Base-by-base conservation (phyloP, 257 asterid genomes). In the Nicotiana tomentosiformis region DNA sequence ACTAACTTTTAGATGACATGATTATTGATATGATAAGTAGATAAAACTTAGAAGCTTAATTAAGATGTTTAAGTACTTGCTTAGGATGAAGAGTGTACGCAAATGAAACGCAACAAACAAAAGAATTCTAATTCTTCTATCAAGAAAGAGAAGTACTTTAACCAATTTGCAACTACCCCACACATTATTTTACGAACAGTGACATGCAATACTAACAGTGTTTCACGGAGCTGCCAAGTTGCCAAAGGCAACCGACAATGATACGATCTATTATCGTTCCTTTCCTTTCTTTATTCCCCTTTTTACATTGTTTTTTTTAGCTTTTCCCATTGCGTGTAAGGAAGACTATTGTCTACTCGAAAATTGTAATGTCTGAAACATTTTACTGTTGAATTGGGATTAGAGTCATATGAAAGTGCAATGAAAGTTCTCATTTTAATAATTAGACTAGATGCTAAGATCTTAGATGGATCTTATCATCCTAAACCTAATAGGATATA, bases 181-280 rank as follows among this genome's bases (percentile, higher is more conserved):
- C 80, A 74, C 64, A 51, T 74, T 74, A 51, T 46, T 74, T 49
- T 74, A 15, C 9, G 7, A 74, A 26, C 3, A 49, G 64, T 26
- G 64, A 74, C 80, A 74, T 74, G 80, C 80, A 49, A 74, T 26
- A 49, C 23, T 23, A 74, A 74, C 79, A 15, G 15, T 74, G 29
- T 74, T 15, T 74, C 80, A 74, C n/a, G 58, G 78, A 70, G 79
- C 15, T 43, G 35, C 58, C n/a, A 72, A 72, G 20, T 46, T 20
- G 37, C 37, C 17, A 23, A 49, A 74, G 26, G 16, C 33, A 51
- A 74, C 64, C 62, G 64, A 74, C 80, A 74, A 26, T 74, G 43
- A 74, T 74, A 26, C 15, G 16, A 74, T 46, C 15, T 49, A 23
- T 14, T 62, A 2, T 5, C 16, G 15, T 61, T 23, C 67, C 14